Conservation (phyloP, 768 basidiomycete species). For the Pleurotus citrinopileatus region DNA sequence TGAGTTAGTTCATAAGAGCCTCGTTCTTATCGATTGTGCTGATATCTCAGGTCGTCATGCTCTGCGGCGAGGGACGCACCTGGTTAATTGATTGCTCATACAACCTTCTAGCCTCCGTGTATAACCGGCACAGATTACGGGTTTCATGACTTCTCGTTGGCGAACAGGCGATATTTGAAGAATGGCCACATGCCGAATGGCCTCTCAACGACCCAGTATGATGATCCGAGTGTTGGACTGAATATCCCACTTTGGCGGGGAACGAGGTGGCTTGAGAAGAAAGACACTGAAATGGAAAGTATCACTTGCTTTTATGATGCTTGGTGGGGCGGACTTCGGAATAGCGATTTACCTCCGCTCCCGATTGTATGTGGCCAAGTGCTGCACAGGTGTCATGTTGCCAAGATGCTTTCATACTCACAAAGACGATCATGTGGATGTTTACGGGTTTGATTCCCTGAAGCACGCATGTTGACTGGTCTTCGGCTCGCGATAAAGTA, state of each 20-base stretch:
- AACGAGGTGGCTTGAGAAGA: not conserved
- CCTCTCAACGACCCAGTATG: not conserved
- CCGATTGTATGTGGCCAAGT: not conserved
- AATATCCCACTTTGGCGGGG: too few species aligned
- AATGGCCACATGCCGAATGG: not conserved
- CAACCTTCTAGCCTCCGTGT: not conserved
- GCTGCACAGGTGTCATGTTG: conserved; percentile 3
- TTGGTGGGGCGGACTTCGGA: not conserved
- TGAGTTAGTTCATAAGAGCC: too few species aligned
- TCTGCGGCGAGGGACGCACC: too few species aligned
- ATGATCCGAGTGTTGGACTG: not conserved
- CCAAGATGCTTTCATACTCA: not conserved
- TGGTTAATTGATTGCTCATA: too few species aligned
- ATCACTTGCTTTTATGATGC: conserved; percentile 2
- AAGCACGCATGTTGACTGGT: not conserved
- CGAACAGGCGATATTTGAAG: not conserved
- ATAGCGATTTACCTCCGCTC: conserved; percentile 2
- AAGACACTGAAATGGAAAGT: conserved; percentile 9
- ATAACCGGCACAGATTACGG: not conserved
- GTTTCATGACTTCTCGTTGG: not conserved
- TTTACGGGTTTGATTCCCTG: too few species aligned
- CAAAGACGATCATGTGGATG: not conserved
- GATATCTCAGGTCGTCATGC: too few species aligned
- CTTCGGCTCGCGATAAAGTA: not conserved
- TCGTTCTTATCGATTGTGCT: too few species aligned